Base-by-base conservation (phyloP, 345 rosid species). In the Aquilaria malaccensis region DNA sequence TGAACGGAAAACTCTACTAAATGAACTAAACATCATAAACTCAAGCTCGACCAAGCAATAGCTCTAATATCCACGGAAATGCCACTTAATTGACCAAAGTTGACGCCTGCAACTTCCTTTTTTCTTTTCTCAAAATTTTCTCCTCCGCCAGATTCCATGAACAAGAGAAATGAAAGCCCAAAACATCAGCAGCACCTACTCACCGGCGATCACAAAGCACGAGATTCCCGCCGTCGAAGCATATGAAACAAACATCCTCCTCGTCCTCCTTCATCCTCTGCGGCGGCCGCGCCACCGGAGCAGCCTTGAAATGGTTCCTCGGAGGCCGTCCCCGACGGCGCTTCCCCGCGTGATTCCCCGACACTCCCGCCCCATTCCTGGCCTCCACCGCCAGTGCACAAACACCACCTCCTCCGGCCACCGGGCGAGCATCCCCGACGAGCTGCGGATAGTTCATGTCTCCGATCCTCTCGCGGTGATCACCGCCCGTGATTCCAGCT, bases 131-230 rank as follows among this genome's bases (percentile, higher is more conserved):
- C 50, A 52, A 62, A 30, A 58, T 49, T 67, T 59, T 33, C 43
- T 29, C 9, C 65, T 47, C 60, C 30, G 13, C 15, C 62, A 49
- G 32, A 56, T 56, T 32, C 7, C 14, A 45, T 11, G 48, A 65
- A 10, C 13, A 14, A 58, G 1, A 13, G 51, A 5, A 54, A 55
- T 7, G 7, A 49, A 10, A 4, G 2, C 30, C 47, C 7, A 51
- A 74, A 59, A 9, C 13, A 45, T 46, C 30, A 56, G 41, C 33
- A 2, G 32, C 53, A 56, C 46, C 46, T 57, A 74, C 88, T 65
- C 70, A 95, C 99, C 89, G 78, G 68, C 97, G 96, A 88, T 95
- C 99, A 62, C 99, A 95, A 41, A 95, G 88, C 72, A 95, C 99
- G 15, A 95, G 93, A 69, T 81, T 79, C 46, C 99, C 99, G 45